Percentiles rank a stretch among this genome's conserved stretches.
Evolutionary conservation across 495 filamentous ascomycete species (phyloP).

Genomic region (Ramalina intermedia): DNA sequence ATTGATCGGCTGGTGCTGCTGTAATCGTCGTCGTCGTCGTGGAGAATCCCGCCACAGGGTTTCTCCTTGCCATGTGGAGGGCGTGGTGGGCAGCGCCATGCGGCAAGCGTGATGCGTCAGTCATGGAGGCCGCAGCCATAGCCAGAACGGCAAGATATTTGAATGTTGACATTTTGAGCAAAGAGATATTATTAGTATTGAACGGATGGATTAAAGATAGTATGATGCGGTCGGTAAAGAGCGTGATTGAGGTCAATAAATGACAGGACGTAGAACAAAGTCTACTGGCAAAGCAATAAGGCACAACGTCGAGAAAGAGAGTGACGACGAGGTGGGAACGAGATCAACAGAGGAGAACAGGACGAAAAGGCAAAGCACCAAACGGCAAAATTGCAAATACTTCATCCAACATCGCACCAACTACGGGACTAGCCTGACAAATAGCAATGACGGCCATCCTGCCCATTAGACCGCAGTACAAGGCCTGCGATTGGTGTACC

Average conservation of each 20-base stretch:
- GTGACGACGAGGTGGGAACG: conserved; percentile 1
- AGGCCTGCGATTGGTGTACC: conserved; percentile 1
- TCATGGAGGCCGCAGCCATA: not conserved
- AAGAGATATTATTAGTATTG: conserved; percentile 11
- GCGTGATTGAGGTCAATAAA: conserved; percentile 17
- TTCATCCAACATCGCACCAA: not conserved
- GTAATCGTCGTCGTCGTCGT: not conserved
- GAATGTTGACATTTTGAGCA: conserved; percentile 19
- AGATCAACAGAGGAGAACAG: not conserved
- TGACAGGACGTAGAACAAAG: conserved; percentile 37
- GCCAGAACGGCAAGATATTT: conserved; percentile 16
- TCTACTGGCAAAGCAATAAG: conserved; percentile 22
- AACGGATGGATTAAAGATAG: conserved; percentile 5
- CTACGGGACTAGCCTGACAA: not conserved
- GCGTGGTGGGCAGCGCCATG: not conserved
- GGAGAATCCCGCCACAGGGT: not conserved
- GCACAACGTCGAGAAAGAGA: conserved; percentile 4
- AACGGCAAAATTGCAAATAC: too few species aligned
- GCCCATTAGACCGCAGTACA: not conserved
- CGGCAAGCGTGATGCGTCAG: not conserved
- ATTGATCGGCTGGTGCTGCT: conserved; percentile 15
- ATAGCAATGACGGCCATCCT: not conserved
- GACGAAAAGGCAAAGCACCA: not conserved
- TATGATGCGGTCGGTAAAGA: conserved; percentile 13
- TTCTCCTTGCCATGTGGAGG: not conserved